A percentile compares a stretch with the other conserved stretches of the same genome.
These are phyloP conservation scores for Eucalyptus globulus DNA, from an alignment of 345 rosid genomes.

Conservation along the genomic window DNA sequence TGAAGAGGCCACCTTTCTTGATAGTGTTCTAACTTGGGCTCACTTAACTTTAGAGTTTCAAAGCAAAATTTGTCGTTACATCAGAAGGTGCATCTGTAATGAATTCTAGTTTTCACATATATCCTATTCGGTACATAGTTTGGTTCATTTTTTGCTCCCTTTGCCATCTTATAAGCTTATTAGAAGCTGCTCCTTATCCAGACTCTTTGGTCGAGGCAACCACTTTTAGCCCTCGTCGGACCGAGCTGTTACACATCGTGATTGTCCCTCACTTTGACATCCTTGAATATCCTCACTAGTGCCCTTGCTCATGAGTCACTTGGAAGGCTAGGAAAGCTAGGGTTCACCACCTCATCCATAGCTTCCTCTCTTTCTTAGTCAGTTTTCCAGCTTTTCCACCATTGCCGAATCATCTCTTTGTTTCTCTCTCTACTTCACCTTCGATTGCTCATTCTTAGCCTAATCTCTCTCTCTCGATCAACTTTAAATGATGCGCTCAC, in stretches of 20 bases:
- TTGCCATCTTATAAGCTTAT: neutral
- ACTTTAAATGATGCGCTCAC: neutral
- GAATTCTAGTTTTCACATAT: neutral
- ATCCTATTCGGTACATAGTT: too few species aligned
- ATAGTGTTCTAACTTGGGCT: neutral
- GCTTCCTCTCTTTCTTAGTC: neutral
- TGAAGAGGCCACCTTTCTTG: neutral
- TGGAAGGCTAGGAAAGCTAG: neutral
- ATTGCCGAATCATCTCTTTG: accelerated
- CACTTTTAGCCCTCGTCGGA: neutral
- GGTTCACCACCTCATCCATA: neutral
- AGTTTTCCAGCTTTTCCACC: neutral
- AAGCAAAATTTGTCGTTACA: neutral
- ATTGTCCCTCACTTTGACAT: neutral
- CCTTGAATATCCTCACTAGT: neutral
- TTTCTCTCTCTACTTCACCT: neutral
- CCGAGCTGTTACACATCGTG: neutral
- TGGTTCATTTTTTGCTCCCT: too few species aligned
- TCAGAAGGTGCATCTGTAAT: too few species aligned
- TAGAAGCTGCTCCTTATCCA: neutral
- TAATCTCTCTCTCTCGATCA: neutral
- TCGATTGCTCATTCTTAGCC: neutral
- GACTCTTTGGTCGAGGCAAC: neutral
- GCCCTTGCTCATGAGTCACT: neutral
- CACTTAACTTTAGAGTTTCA: neutral